Evolutionary conservation across 2,329 filamentous ascomycete genomes (phyloP), one percentile per base, ranked within the genome.

Genomic region (Ambrosiella xylebori): DNA sequence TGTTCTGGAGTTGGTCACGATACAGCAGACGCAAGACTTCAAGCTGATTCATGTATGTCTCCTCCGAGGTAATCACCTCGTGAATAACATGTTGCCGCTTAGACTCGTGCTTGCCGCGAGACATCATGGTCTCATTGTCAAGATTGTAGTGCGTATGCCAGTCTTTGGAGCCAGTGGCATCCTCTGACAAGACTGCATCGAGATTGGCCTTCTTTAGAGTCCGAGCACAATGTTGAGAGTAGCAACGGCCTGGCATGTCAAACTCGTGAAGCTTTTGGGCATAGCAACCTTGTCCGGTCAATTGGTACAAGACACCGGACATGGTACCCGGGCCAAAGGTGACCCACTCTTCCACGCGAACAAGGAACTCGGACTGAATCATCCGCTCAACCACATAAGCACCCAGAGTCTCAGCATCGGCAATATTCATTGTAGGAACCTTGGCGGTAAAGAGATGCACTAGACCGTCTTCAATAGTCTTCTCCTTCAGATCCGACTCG

Each of bases 381-480:
- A 98, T 93, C 52, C 84, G 80, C 57, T 81, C 75, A 1, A 95
- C 82, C 0, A 95, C 86, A 45, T 81, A 81, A 60, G 80, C 79
- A 61, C 87, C 88, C 56, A 98, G 75, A 0, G 84, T 85, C 68
- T 98, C 93, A 0, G 93, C 93, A 73, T 98, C 94, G 5, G 91
- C 90, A 47, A 93, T 91, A 65, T 98, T 97, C 88, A 98, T 96
- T 0, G 89, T 98, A 0, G 93, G 90, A 0, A 98, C 89, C 69
- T 96, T 97, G 70, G 87, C 80, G 1, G 88, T 95, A 68, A 98
- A 97, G 6, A 98, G 74, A 37, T 84, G 86, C 47, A 95, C 83
- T 47, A 98, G 76, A 1, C 88, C 90, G 64, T 97, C 90, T 60
- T 88, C 84, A 56, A 98, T 82, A 1, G 86, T 84, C 65, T 88